phyloP scores from a whole-genome alignment of 176 grass and related monocot species.

The Canna indica region DNA sequence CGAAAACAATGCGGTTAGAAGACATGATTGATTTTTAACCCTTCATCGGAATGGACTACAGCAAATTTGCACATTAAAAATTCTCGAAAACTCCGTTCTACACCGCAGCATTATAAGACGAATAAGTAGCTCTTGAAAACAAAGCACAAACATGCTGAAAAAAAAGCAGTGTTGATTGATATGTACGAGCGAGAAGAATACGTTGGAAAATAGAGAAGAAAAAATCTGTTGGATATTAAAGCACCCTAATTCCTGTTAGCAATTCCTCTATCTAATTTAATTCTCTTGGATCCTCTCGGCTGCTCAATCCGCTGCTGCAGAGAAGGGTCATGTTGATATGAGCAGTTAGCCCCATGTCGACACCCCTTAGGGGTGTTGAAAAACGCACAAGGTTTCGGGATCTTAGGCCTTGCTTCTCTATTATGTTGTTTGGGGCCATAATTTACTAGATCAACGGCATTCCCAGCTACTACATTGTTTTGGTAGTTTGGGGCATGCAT shows the following conservation, averaged over 20 bases:
- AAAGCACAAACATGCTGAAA: not conserved
- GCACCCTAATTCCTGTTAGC: slow-evolving; percentile 31
- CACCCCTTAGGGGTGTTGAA: slow-evolving; percentile 80
- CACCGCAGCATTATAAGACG: no score
- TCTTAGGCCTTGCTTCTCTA: slow-evolving; percentile 44
- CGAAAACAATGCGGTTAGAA: no score
- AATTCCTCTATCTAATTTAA: slow-evolving; percentile 81
- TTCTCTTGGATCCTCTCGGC: slow-evolving; percentile 55
- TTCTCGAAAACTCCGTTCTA: not conserved
- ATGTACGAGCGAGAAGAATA: not conserved
- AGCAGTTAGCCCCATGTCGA: slow-evolving; percentile 64
- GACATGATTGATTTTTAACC: no score
- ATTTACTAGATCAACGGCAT: slow-evolving; percentile 24
- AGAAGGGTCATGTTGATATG: slow-evolving; percentile 61
- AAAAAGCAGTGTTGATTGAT: not conserved
- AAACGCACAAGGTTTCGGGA: slow-evolving; percentile 57
- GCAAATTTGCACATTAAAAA: not conserved
- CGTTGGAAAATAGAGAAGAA: not conserved
- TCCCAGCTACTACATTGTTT: slow-evolving; percentile 2
- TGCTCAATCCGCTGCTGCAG: slow-evolving; percentile 32
- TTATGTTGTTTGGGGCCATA: slow-evolving; percentile 12
- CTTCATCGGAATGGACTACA: no score
- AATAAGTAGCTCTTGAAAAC: not conserved
- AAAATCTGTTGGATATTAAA: no score
- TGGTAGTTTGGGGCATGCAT: slow-evolving; percentile 38